These are phyloP conservation scores for Peniophora sp. DNA, from an alignment of 1,284 basidiomycete genomes.

Conservation along the genomic window DNA sequence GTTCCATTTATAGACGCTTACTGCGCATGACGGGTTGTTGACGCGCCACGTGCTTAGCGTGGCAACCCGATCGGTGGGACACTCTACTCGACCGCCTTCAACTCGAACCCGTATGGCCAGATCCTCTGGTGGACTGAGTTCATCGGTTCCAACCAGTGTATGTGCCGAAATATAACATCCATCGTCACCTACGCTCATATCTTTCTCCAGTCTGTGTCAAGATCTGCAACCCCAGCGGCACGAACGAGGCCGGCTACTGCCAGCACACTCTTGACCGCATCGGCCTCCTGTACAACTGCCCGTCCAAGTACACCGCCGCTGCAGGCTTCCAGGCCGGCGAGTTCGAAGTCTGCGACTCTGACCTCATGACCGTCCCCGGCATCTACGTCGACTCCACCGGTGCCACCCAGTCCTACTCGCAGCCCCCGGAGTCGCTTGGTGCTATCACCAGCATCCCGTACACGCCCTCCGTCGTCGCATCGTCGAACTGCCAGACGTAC, in stretches of 20 bases:
- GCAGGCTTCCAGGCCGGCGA: constrained; percentile 36
- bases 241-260: constrained; percentile 45
- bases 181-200: constrained; percentile 35
- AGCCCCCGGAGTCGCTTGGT: constrained; percentile 54
- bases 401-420: constrained; percentile 40
- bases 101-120: constrained; percentile 23
- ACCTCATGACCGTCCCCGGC: constrained; percentile 54
- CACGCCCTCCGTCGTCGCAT: constrained; percentile 46
- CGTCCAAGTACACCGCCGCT: constrained; percentile 30
- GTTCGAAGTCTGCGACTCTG: constrained; percentile 56
- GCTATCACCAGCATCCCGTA: constrained; percentile 55
- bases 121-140: constrained; percentile 55
- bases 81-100: constrained; percentile 7
- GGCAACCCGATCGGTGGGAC: not conserved
- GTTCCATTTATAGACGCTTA: not conserved
- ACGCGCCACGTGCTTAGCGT: not conserved
- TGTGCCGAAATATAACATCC: not conserved
- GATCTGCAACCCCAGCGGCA: constrained; percentile 48
- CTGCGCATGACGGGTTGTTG: not conserved
- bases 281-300: constrained; percentile 63
- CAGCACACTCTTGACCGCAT: constrained; percentile 60
- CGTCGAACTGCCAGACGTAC: constrained; percentile 56
- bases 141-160: constrained; percentile 11
- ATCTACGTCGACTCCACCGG: constrained; percentile 38
- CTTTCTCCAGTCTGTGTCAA: constrained; percentile 33